These are phyloP conservation scores for Hansenula anomala DNA, from an alignment of 1,139 yeast genomes.

Conservation along the genomic window DNA sequence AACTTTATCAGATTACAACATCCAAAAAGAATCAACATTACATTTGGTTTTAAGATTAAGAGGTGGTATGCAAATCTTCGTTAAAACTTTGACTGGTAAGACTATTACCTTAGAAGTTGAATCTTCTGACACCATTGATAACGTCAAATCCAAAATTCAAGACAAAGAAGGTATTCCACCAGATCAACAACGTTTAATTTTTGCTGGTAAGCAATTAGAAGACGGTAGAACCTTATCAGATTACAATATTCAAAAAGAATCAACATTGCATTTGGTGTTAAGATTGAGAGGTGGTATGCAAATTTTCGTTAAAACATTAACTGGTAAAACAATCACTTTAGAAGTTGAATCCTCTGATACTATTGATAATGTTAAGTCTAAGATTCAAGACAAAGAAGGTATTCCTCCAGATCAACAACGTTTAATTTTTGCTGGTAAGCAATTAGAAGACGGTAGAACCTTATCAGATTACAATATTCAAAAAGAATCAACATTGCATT, in stretches of 20 bases:
- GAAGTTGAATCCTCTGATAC: too few relatives aligned
- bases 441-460: conserved; percentile 81
- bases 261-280: conserved; percentile 50
- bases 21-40: conserved; percentile 75
- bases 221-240: conserved; percentile 78
- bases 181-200: conserved; percentile 73
- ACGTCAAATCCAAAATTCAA: too few relatives aligned
- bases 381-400: too few relatives aligned
- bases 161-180: too few relatives aligned
- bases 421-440: conserved; percentile 83
- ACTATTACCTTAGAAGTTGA: conserved; percentile 63
- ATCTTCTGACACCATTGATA: too few relatives aligned
- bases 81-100: conserved; percentile 36
- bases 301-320: conserved; percentile 61
- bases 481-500: conserved; percentile 70
- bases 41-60: conserved; percentile 73
- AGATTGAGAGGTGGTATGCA: conserved; percentile 70
- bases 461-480: conserved; percentile 76
- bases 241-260: conserved; percentile 73
- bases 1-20: too few relatives aligned
- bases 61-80: conserved; percentile 28
- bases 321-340: conserved; percentile 82
- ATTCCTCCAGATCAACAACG: too few relatives aligned
- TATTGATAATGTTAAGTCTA: too few relatives aligned
- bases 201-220: conserved; percentile 41